These are phyloP conservation scores for Xylaria intraflava DNA, from an alignment of 495 filamentous ascomycete species.

Conservation along the genomic window DNA sequence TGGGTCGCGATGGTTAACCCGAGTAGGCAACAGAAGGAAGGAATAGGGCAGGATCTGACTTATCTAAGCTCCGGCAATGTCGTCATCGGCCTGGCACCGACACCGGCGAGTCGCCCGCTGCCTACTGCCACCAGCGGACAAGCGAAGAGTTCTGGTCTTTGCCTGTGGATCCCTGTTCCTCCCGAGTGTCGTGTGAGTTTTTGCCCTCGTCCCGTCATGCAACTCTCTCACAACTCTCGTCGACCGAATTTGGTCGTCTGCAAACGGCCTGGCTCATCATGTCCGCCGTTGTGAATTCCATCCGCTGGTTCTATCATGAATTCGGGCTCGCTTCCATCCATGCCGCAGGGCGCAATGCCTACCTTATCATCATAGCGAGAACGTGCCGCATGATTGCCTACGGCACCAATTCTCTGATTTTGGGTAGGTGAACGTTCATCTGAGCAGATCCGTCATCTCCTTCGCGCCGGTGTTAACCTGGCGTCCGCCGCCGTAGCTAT, in stretches of 20 bases:
- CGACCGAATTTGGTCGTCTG: neutral
- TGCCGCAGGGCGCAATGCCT: slow-evolving; percentile 52
- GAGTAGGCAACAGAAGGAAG: too few species aligned
- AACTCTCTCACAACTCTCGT: neutral
- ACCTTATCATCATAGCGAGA: slow-evolving; percentile 66
- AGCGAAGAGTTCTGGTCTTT: too few species aligned
- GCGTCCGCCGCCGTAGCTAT: slow-evolving; percentile 14
- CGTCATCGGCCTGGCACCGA: too few species aligned
- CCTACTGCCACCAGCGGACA: too few species aligned
- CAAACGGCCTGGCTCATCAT: neutral
- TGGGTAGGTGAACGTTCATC: slow-evolving; percentile 48
- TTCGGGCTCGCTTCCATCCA: slow-evolving; percentile 47
- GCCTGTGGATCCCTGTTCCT: too few species aligned
- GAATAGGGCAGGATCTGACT: too few species aligned
- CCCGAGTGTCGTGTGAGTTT: too few species aligned
- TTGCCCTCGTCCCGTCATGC: too few species aligned
- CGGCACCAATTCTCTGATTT: slow-evolving; percentile 65
- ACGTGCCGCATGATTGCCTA: slow-evolving; percentile 78
- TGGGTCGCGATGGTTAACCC: too few species aligned
- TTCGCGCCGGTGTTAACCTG: neutral
- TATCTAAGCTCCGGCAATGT: too few species aligned
- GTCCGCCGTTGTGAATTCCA: slow-evolving; percentile 6
- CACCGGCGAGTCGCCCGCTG: too few species aligned
- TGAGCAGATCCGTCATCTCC: neutral
- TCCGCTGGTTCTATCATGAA: slow-evolving; percentile 33